Base-by-base conservation (phyloP, 352 stramenopile species). In the Phytopythium kandeliae region DNA sequence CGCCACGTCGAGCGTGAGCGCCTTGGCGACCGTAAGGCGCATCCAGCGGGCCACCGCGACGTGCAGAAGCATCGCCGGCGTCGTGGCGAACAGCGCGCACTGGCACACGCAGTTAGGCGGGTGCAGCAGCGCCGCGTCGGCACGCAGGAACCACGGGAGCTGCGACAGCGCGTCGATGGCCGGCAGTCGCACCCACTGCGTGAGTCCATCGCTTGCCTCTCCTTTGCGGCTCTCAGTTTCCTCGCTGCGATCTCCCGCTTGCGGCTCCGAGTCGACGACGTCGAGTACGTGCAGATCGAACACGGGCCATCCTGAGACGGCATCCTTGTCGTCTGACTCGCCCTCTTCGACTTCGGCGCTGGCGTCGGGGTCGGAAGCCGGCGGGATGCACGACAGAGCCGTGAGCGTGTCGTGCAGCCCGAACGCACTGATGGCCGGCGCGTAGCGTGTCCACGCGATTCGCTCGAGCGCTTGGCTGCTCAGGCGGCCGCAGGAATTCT, bases 31-130 rank as follows among this genome's bases (percentile, higher is more conserved):
- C 11, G 41, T 54, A 15, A 47, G 28, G 1, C 57, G 57, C 12
- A 85, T 45, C 74, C 71, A 85, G 24, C 44, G 54, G 7, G 54
- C 59, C 4, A 81, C 31, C 30, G 63, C 51, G 25, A 62, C 12
- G 24, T 71, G 42, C 44, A 46, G 54, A 46, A 65, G 57, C 42
- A 62, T 60, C 1, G n/a, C 21, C 6, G 11, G 19, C 0, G 34
- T 63, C 0, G 48, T 52, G 33, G 58, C 50, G 24, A 71, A 58
- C 3, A 15, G 35, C 33, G 25, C 15, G 10, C 19, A 12, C 19
- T 74, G 64, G 45, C 70, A 80, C 35, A 34, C 24, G 52, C 64
- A 78, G 22, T 24, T 48, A 2, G 19, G 22, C 8, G 62, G 48
- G 41, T 76, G 63, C 41, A 72, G 30, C 53, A 60, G 68, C 12